Percentiles rank a stretch among this genome's conserved stretches.
These are phyloP conservation scores for Ocimum tenuiflorum DNA, from an alignment of 257 asterid species.

Conservation along the genomic window DNA sequence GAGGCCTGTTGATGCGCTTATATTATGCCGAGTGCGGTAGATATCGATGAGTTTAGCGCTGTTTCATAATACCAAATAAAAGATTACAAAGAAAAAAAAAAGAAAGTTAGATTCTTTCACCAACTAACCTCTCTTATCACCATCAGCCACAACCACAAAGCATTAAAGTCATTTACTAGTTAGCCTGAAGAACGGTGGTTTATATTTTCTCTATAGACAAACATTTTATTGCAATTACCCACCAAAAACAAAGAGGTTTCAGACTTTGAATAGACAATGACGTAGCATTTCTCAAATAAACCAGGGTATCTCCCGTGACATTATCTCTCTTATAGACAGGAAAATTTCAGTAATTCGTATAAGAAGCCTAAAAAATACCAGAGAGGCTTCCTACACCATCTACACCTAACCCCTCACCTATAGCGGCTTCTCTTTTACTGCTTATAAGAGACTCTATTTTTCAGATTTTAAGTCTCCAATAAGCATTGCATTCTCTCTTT, in stretches of 20 bases:
- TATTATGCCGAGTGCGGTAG: constrained; percentile 95
- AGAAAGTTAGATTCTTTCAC: constrained; percentile 24
- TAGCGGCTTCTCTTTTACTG: not conserved
- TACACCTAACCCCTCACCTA: not conserved
- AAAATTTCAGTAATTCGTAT: not conserved
- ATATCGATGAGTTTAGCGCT: constrained; percentile 91
- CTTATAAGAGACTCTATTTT: not conserved
- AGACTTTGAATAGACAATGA: not conserved
- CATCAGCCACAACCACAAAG: constrained; percentile 1
- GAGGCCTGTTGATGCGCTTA: constrained; percentile 93
- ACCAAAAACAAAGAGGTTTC: not conserved
- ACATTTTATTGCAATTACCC: not conserved
- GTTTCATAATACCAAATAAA: constrained; percentile 28
- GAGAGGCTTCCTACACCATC: constrained; percentile 6
- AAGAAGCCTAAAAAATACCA: not conserved
- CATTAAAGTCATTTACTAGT: not conserved
- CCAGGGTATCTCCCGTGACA: not conserved
- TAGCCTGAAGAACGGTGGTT: not conserved
- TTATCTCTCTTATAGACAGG: not conserved
- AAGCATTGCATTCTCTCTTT: not conserved
- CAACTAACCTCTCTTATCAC: constrained; percentile 7
- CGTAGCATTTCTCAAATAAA: not conserved
- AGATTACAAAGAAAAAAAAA: constrained; percentile 20
- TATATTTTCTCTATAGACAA: not conserved
- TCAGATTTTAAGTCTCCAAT: not conserved